These are phyloP conservation scores for Cylindricascospora bacillispora DNA, from an alignment of 1,139 yeast genomes.

Conservation along the genomic window DNA sequence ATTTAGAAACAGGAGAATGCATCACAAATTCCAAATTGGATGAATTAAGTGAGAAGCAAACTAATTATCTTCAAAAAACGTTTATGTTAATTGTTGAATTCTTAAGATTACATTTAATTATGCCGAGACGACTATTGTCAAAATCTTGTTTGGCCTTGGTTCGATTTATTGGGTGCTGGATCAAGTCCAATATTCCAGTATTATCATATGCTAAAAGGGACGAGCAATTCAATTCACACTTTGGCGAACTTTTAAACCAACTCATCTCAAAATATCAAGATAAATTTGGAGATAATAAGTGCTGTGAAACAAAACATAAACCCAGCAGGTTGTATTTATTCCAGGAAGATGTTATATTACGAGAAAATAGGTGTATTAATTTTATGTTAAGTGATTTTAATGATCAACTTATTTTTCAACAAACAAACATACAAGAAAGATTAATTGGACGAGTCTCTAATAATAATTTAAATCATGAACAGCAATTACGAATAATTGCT, in stretches of 20 bases:
- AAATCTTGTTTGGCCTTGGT: slow-evolving; percentile 21
- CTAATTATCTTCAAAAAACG: not conserved
- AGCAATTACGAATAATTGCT: too few relatives aligned
- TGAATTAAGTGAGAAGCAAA: not conserved
- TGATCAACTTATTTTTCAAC: slow-evolving; percentile 30
- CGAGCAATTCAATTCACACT: slow-evolving; percentile 22
- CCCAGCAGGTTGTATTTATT: slow-evolving; percentile 41
- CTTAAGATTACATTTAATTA: not conserved
- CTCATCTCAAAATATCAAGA: too few relatives aligned
- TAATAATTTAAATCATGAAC: not conserved
- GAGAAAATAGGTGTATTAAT: slow-evolving; percentile 43
- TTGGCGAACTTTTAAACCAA: slow-evolving; percentile 27
- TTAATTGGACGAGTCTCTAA: not conserved
- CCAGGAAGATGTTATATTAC: slow-evolving; percentile 46
- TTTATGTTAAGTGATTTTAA: slow-evolving; percentile 46
- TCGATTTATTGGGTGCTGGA: slow-evolving; percentile 40
- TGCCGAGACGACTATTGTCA: not conserved
- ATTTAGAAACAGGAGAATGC: too few relatives aligned
- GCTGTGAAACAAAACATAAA: slow-evolving; percentile 9
- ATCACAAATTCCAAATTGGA: too few relatives aligned
- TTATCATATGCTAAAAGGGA: slow-evolving; percentile 29
- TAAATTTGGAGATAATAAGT: too few relatives aligned
- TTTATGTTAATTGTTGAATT: not conserved
- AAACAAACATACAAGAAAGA: not conserved
- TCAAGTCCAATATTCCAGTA: slow-evolving; percentile 33